These are phyloP conservation scores for Penicillium fimorum DNA, from an alignment of 495 filamentous ascomycete genomes.

Conservation along the genomic window DNA sequence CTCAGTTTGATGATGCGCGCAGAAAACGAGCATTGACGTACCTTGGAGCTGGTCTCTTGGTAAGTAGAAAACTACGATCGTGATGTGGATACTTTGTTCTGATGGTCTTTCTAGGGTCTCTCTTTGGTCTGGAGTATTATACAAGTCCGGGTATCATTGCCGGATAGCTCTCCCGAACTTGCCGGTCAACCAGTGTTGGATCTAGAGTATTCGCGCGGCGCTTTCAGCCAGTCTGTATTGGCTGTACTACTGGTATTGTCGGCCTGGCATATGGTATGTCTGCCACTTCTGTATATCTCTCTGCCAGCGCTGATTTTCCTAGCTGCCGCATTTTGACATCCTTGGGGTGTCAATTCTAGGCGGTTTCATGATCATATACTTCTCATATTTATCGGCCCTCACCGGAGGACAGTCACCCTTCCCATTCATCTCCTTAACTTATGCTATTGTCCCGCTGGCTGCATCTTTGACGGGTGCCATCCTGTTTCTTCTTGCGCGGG, in stretches of 20 bases:
- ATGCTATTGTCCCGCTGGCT: constrained; percentile 17
- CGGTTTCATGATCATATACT: constrained; percentile 35
- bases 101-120: constrained; percentile 26
- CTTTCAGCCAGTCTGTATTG: constrained; percentile 35
- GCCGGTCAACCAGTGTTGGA: constrained; percentile 31
- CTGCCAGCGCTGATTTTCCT: constrained; percentile 15
- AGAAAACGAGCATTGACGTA: constrained; percentile 31
- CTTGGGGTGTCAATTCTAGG: constrained; percentile 35
- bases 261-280: constrained; percentile 43
- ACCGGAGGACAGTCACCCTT: constrained; percentile 35
- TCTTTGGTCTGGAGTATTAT: constrained; percentile 33
- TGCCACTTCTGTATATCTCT: neutral
- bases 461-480: constrained; percentile 25
- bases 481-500: constrained; percentile 31
- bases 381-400: constrained; percentile 26
- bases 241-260: constrained; percentile 32
- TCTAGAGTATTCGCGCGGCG: constrained; percentile 34
- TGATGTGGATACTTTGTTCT: constrained; percentile 4
- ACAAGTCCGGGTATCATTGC: constrained; percentile 18
- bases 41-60: constrained; percentile 38
- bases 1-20: constrained; percentile 23
- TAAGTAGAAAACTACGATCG: constrained; percentile 21
- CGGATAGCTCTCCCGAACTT: constrained; percentile 27
- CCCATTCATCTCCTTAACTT: constrained; percentile 28
- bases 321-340: constrained; percentile 39